Conservation (phyloP, 495 filamentous ascomycete genomes). For the Chaetomium tenue region DNA sequence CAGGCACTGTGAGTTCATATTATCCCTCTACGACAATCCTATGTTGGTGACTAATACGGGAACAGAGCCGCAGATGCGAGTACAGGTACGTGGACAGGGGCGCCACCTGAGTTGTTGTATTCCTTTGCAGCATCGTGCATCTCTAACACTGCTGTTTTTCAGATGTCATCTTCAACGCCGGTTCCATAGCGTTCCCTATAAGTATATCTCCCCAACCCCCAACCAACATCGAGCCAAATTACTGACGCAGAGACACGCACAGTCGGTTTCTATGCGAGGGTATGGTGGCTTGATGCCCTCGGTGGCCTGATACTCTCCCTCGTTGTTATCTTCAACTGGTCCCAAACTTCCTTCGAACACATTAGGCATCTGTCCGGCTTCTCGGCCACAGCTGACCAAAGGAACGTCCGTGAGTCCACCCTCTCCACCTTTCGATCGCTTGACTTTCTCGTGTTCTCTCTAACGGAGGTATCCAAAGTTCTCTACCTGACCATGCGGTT, state of each 20-base stretch:
- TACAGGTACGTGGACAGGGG: constrained; percentile 22
- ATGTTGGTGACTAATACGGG: constrained; percentile 51
- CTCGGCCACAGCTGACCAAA: constrained; percentile 73
- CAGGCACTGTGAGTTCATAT: constrained; percentile 66
- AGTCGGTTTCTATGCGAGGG: constrained; percentile 71
- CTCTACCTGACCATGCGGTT: constrained; percentile 94
- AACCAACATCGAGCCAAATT: background rate
- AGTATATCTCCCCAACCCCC: constrained; percentile 42
- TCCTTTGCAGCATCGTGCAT: background rate
- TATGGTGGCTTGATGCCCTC: constrained; percentile 85
- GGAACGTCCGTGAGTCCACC: constrained; percentile 60
- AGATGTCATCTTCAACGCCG: constrained; percentile 84
- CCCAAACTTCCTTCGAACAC: constrained; percentile 68
- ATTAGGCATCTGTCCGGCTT: constrained; percentile 82
- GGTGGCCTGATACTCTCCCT: constrained; percentile 78
- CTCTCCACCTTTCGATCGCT: too few species aligned
- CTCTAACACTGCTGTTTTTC: constrained; percentile 35
- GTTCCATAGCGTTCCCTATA: constrained; percentile 82
- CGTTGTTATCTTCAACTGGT: constrained; percentile 86
- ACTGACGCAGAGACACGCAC: background rate
- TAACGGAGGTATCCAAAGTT: constrained; percentile 44
- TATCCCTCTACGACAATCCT: constrained; percentile 36
- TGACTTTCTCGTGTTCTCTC: too few species aligned
- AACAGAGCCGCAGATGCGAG: constrained; percentile 36
- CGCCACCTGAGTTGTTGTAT: background rate